phyloP scores from a whole-genome alignment of 208 protist species.

The Acanthamoeba triangularis region DNA sequence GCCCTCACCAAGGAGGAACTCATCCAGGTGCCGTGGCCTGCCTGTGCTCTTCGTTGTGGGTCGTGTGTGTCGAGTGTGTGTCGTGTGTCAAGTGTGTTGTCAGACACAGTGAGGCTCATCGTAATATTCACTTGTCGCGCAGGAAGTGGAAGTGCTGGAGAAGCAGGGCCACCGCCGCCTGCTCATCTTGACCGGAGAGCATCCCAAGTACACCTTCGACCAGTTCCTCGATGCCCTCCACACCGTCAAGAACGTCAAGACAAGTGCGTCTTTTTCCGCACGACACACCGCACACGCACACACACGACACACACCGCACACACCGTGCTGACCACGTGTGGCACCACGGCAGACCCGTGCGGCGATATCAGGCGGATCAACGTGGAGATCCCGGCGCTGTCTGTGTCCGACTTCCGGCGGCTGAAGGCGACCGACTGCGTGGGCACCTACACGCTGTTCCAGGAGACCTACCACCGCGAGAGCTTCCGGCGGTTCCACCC shows the following conservation, averaged over 20 bases:
- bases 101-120: background rate
- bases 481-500: constrained; percentile 87
- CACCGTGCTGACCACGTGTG: background rate
- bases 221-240: constrained; percentile 84
- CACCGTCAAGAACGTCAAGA: constrained; percentile 70
- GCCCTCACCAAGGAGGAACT: constrained; percentile 84
- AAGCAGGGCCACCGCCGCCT: constrained; percentile 83
- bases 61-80: background rate
- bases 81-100: background rate
- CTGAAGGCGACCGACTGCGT: constrained; percentile 85
- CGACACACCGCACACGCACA: too few species aligned
- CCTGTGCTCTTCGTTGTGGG: background rate
- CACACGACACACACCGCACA: background rate
- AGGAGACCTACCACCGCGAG: constrained; percentile 88
- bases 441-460: constrained; percentile 88
- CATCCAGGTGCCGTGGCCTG: background rate
- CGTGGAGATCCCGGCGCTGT: constrained; percentile 88
- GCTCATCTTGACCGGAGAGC: constrained; percentile 86
- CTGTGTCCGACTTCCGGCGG: constrained; percentile 84
- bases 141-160: constrained; percentile 83
- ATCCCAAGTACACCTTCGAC: constrained; percentile 87
- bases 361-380: constrained; percentile 88
- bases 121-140: background rate
- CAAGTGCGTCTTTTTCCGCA: background rate
- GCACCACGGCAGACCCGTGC: constrained; percentile 32